Percentiles rank a stretch among this genome's conserved stretches.
Conservation (phyloP, 495 filamentous ascomycete genomes). For the Talaromyces thailandensis region DNA sequence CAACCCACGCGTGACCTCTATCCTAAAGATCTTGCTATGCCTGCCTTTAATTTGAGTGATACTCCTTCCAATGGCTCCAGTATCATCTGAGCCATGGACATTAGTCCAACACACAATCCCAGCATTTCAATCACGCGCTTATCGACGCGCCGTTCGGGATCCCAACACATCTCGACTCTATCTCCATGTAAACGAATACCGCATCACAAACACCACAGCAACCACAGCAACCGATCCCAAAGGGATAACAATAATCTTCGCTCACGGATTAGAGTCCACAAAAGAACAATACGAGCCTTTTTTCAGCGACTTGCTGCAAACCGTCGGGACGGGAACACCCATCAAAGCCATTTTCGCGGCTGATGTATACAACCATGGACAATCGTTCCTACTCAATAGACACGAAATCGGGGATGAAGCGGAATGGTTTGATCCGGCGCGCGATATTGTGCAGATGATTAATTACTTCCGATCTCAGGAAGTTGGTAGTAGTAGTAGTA, state of each 20-base stretch:
- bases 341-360: constrained; percentile 36
- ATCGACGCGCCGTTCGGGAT: constrained; percentile 9
- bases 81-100: constrained; percentile 7
- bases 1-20: not conserved
- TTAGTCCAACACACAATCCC: constrained; percentile 13
- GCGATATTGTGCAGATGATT: constrained; percentile 38
- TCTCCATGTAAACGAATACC: constrained; percentile 37
- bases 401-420: constrained; percentile 12
- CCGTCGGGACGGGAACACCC: constrained; percentile 9
- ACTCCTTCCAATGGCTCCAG: not conserved
- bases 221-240: constrained; percentile 15
- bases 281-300: constrained; percentile 41
- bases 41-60: not conserved
- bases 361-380: constrained; percentile 33
- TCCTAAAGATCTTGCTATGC: not conserved
- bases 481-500: constrained; percentile 12
- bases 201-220: constrained; percentile 11
- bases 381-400: constrained; percentile 12
- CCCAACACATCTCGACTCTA: constrained; percentile 14
- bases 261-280: constrained; percentile 36
- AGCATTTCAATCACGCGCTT: constrained; percentile 16
- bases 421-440: constrained; percentile 38
- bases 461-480: constrained; percentile 23
- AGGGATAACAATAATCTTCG: constrained; percentile 35
- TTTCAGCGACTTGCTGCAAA: constrained; percentile 29